Evolutionary conservation across 495 filamentous ascomycete genomes (phyloP).

Genomic region (Talaromyces nanjingensis): DNA sequence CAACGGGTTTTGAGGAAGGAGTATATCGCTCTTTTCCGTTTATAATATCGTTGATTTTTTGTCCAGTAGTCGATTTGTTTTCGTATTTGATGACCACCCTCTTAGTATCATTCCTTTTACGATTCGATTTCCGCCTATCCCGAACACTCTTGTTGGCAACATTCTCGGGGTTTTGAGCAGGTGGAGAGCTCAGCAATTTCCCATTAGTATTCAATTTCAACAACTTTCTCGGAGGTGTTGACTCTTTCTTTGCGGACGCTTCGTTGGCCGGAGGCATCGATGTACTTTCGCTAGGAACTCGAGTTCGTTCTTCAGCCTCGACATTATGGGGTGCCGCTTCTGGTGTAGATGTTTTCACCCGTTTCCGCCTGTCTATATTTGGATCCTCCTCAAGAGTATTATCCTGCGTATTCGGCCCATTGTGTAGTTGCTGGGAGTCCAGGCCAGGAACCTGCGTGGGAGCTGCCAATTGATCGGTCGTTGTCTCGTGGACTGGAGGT

Average conservation of each 20-base stretch:
- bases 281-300: neutral
- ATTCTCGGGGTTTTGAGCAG: constrained; percentile 17
- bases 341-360: constrained; percentile 34
- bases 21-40: constrained; percentile 15
- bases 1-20: constrained; percentile 4
- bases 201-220: constrained; percentile 50
- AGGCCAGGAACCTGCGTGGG: neutral
- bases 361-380: constrained; percentile 39
- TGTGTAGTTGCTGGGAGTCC: neutral
- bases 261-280: neutral
- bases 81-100: constrained; percentile 43
- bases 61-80: constrained; percentile 21
- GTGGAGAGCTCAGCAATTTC: constrained; percentile 48
- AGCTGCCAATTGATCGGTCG: neutral
- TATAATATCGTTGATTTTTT: constrained; percentile 47
- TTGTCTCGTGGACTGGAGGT: neutral
- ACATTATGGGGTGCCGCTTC: neutral
- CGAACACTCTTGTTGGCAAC: constrained; percentile 19
- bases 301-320: constrained; percentile 13
- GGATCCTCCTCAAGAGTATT: constrained; percentile 28
- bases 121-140: constrained; percentile 19
- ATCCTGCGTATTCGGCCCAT: neutral
- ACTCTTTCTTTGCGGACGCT: neutral
- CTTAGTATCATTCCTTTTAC: constrained; percentile 14
- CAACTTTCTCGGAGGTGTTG: constrained; percentile 31